These are phyloP conservation scores for Alternaria metachromatica DNA, from an alignment of 2,329 filamentous ascomycete genomes.

Conservation along the genomic window DNA sequence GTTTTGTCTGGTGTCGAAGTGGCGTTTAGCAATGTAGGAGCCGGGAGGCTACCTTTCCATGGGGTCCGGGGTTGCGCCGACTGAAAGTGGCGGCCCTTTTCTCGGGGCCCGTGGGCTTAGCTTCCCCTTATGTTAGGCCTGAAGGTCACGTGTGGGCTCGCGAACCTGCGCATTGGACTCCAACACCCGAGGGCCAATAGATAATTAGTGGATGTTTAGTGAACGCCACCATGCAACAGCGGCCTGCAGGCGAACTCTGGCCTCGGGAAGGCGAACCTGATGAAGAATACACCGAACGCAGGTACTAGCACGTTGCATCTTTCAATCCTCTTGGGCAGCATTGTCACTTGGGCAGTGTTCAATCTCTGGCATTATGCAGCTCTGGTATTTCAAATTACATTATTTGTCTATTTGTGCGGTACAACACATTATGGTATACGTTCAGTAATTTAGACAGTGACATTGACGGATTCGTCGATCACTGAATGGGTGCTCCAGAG, in stretches of 20 bases:
- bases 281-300: background rate
- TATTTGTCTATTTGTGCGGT: background rate
- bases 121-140: background rate
- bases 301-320: background rate
- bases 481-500: slow-evolving; percentile 15
- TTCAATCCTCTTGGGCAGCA: background rate
- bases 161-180: background rate
- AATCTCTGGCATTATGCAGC: background rate
- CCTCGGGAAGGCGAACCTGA: background rate
- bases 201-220: background rate
- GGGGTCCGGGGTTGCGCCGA: background rate
- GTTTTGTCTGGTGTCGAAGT: background rate
- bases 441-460: background rate
- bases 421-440: background rate
- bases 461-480: background rate
- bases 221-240: background rate
- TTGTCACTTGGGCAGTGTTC: background rate
- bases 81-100: background rate
- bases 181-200: background rate
- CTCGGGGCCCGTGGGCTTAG: background rate
- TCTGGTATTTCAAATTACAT: background rate
- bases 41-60: background rate
- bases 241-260: background rate
- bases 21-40: background rate
- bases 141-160: background rate